phyloP scores from a whole-genome alignment of 176 grass and related monocot genomes.

The Cenchrus americanus region DNA sequence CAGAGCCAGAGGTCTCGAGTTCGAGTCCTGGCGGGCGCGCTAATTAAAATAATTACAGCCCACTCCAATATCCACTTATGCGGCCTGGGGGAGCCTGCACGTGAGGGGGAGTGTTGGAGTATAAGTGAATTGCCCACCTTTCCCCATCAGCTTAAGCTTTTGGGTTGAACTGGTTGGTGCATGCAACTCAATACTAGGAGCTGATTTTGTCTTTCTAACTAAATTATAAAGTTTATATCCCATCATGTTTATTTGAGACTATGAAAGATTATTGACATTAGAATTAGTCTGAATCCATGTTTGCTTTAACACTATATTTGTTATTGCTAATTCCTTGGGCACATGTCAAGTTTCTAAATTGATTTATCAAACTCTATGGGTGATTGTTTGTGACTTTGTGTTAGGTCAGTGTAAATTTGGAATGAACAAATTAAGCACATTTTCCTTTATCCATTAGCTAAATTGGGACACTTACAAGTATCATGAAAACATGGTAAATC shows the following conservation, averaged over 20 bases:
- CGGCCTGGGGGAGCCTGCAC: no score
- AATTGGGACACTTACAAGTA: not conserved
- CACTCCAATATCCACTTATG: no score
- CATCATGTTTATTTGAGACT: slow-evolving; percentile 5
- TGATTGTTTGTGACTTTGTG: not conserved
- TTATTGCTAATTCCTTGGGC: slow-evolving; percentile 16
- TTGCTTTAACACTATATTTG: slow-evolving; percentile 16
- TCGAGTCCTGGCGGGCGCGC: no score
- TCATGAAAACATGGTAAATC: not conserved
- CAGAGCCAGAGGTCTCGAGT: no score
- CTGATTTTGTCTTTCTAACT: not conserved
- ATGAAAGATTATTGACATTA: not conserved
- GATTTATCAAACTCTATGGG: slow-evolving; percentile 7
- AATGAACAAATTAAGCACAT: not conserved
- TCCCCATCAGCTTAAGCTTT: no score
- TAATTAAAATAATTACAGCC: no score
- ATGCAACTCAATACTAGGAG: slow-evolving; percentile 6
- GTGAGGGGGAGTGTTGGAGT: no score
- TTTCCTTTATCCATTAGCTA: not conserved
- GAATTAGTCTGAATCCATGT: not conserved
- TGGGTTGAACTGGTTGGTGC: no score
- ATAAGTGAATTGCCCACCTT: no score
- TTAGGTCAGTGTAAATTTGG: not conserved
- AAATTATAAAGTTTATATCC: slow-evolving; percentile 16
- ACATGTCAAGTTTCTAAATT: not conserved